These are phyloP conservation scores for Ganoderma sinense DNA, from an alignment of 1,284 basidiomycete genomes.

Conservation along the genomic window DNA sequence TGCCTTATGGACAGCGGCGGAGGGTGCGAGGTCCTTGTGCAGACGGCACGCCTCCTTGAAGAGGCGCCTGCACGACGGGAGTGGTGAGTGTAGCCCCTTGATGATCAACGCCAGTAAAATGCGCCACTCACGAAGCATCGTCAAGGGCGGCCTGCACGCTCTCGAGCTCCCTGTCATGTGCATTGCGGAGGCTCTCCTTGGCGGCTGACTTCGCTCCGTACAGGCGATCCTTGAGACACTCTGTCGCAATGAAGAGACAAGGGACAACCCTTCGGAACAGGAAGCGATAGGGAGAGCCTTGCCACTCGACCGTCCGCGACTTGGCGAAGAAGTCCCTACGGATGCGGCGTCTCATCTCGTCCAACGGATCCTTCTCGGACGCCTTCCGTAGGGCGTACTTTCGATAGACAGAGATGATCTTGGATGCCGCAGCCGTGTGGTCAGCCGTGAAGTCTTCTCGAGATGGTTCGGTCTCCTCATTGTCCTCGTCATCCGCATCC, in stretches of 20 bases:
- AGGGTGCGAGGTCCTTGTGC: conserved; percentile 7
- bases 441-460: conserved; percentile 36
- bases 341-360: conserved; percentile 14
- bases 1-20: neutral
- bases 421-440: conserved; percentile 39
- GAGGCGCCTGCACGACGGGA: conserved; percentile 1
- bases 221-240: conserved; percentile 40
- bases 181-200: conserved; percentile 42
- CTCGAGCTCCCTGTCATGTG: conserved; percentile 42
- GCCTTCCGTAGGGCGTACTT: conserved; percentile 31
- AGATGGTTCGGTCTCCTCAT: conserved; percentile 7
- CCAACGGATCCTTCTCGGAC: conserved; percentile 10
- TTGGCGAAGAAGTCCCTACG: conserved; percentile 40
- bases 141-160: conserved; percentile 38
- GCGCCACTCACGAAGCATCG: conserved; percentile 15
- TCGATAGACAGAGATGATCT: conserved; percentile 43
- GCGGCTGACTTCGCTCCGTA: conserved; percentile 41
- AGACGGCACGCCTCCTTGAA: conserved; percentile 12
- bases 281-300: conserved; percentile 44
- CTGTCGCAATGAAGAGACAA: conserved; percentile 53
- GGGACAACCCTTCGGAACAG: conserved; percentile 60
- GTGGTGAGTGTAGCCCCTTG: neutral
- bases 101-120: neutral
- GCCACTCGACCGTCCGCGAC: conserved; percentile 42
- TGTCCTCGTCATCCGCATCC: neutral